These are phyloP conservation scores for Vigna hirtella DNA, from an alignment of 306 rosid genomes.

Conservation along the genomic window DNA sequence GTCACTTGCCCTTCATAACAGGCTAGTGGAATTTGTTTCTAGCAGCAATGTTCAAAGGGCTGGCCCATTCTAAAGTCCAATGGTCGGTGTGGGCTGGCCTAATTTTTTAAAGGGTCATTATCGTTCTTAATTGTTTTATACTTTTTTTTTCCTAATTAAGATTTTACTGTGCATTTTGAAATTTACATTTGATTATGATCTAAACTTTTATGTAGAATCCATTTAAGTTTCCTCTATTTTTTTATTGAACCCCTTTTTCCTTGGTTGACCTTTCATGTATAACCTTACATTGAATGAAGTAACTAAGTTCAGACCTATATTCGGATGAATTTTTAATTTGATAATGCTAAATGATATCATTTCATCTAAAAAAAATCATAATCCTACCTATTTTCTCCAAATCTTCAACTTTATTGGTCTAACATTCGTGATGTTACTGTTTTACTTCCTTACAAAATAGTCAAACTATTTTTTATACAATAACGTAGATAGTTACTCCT, in stretches of 20 bases:
- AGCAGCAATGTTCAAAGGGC: constrained; percentile 21
- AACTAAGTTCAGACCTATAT: background rate
- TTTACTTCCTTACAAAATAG: background rate
- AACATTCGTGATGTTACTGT: background rate
- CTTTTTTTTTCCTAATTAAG: background rate
- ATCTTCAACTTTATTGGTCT: background rate
- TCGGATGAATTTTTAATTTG: background rate
- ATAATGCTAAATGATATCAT: background rate
- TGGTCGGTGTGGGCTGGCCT: constrained; percentile 3
- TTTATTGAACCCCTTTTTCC: background rate
- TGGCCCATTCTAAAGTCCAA: constrained; percentile 14
- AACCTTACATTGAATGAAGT: constrained; percentile 9
- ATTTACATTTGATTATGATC: constrained; percentile 8
- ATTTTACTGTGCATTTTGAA: constrained; percentile 19
- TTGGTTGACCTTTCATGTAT: background rate
- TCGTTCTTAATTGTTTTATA: constrained; percentile 2
- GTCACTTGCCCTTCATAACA: constrained; percentile 35
- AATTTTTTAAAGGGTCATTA: background rate
- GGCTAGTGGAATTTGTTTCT: constrained; percentile 39
- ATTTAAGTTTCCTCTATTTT: background rate
- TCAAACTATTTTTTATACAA: too few relatives aligned
- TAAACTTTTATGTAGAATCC: background rate
- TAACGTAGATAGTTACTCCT: too few relatives aligned
- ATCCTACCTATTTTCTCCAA: background rate
- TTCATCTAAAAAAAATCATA: background rate